Evolutionary conservation across 257 asterid species (phyloP).

Genomic region (Solanum lignicaule): DNA sequence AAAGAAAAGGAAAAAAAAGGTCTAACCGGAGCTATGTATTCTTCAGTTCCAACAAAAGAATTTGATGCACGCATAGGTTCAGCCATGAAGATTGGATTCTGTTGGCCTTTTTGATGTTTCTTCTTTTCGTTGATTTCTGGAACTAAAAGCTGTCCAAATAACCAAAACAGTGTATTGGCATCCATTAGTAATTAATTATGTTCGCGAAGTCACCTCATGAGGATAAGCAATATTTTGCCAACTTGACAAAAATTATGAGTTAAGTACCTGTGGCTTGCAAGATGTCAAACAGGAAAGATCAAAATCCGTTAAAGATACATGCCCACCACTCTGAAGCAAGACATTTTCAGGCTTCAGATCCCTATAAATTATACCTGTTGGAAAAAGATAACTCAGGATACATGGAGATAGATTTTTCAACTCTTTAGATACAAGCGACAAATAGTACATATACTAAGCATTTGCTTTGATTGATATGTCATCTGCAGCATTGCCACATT

Average conservation of each 20-base stretch:
- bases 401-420: conserved; percentile 4
- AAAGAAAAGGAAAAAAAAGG: neutral
- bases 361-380: conserved; percentile 90
- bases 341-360: conserved; percentile 96
- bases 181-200: neutral
- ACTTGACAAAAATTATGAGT: neutral
- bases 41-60: conserved; percentile 96
- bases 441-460: neutral
- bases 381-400: neutral
- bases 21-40: conserved; percentile 96
- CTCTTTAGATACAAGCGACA: neutral
- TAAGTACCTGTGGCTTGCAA: conserved; percentile 82
- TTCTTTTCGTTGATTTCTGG: conserved; percentile 71
- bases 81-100: conserved; percentile 76
- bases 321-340: conserved; percentile 69
- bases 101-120: conserved; percentile 48
- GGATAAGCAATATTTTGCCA: neutral
- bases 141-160: conserved; percentile 62
- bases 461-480: neutral
- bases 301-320: conserved; percentile 83
- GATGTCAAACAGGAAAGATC: conserved; percentile 97
- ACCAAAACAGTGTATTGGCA: neutral
- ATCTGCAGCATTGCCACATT: neutral
- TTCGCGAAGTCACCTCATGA: neutral
- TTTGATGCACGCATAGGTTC: conserved; percentile 99